A percentile compares a stretch with the other conserved stretches of the same genome.
Conservation (phyloP, 306 rosid genomes). For the Sesbania bispinosa region DNA sequence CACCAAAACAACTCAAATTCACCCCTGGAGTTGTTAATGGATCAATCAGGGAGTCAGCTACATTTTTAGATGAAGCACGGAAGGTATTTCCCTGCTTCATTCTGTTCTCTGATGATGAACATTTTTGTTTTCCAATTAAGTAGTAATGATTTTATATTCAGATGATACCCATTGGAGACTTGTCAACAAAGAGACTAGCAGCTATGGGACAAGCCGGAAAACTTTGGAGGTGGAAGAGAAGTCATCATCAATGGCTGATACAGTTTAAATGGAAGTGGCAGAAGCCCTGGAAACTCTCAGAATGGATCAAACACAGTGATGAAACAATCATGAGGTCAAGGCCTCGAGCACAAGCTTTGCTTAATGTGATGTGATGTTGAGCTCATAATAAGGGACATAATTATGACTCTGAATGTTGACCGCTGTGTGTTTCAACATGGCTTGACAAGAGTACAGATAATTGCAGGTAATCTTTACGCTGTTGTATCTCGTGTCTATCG, state of each 20-base stretch:
- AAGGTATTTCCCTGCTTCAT: constrained; percentile 41
- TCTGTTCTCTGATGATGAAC: background rate
- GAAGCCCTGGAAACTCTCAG: constrained; percentile 92
- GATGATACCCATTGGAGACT: constrained; percentile 73
- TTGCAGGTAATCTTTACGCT: constrained; percentile 42
- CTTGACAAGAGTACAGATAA: constrained; percentile 21
- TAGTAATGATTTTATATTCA: constrained; percentile 35
- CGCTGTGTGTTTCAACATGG: constrained; percentile 24
- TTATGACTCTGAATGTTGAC: constrained; percentile 21
- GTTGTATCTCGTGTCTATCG: background rate
- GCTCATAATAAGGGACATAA: constrained; percentile 1
- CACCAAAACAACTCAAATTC: constrained; percentile 82
- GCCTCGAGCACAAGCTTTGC: constrained; percentile 52
- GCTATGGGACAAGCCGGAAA: constrained; percentile 72
- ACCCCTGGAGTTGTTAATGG: constrained; percentile 77
- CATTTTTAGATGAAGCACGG: constrained; percentile 50
- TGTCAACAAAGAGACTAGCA: constrained; percentile 66
- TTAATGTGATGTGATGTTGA: constrained; percentile 37
- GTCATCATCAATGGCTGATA: constrained; percentile 92
- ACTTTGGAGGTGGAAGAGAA: constrained; percentile 89
- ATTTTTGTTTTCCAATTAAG: constrained; percentile 18
- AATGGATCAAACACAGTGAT: constrained; percentile 86
- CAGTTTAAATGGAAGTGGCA: constrained; percentile 96
- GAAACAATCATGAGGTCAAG: constrained; percentile 75
- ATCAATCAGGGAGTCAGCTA: constrained; percentile 41